Evolutionary conservation across 2,329 filamentous ascomycete species (phyloP).

Genomic region (Calonectria montana): DNA sequence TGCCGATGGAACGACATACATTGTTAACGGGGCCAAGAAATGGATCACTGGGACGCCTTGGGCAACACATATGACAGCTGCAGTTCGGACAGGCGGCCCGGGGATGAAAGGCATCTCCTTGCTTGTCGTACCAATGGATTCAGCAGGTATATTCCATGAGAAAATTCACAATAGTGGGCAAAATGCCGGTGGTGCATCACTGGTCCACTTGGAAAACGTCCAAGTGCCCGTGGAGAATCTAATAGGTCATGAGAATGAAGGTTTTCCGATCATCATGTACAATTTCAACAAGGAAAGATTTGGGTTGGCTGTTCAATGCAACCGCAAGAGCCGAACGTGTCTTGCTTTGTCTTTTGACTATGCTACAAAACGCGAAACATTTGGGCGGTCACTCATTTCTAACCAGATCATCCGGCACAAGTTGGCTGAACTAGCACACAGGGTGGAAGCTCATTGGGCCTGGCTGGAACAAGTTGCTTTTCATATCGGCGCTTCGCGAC

Average conservation of each 20-base stretch:
- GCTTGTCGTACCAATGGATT: conserved; percentile 63
- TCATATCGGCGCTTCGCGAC: conserved; percentile 43
- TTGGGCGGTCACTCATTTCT: conserved; percentile 67
- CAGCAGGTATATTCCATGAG: conserved; percentile 50
- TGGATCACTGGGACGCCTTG: conserved; percentile 73
- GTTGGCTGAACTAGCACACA: conserved; percentile 67
- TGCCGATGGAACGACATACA: neutral
- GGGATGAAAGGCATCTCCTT: conserved; percentile 66
- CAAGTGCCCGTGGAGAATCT: neutral
- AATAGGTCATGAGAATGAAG: neutral
- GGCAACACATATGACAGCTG: conserved; percentile 71
- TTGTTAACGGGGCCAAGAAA: conserved; percentile 50
- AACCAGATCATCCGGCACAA: conserved; percentile 71
- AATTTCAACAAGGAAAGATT: conserved; percentile 71
- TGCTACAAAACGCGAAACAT: conserved; percentile 65
- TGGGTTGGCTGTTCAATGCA: conserved; percentile 66
- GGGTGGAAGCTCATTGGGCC: conserved; percentile 71
- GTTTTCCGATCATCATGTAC: conserved; percentile 42
- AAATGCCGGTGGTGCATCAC: neutral
- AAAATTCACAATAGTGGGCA: neutral
- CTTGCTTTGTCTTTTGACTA: conserved; percentile 64
- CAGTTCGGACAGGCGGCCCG: conserved; percentile 67
- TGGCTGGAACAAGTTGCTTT: conserved; percentile 72
- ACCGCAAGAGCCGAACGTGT: conserved; percentile 68
- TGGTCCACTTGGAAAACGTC: neutral